These are phyloP conservation scores for Pythium chondricola DNA, from an alignment of 352 stramenopile species.

Conservation along the genomic window DNA sequence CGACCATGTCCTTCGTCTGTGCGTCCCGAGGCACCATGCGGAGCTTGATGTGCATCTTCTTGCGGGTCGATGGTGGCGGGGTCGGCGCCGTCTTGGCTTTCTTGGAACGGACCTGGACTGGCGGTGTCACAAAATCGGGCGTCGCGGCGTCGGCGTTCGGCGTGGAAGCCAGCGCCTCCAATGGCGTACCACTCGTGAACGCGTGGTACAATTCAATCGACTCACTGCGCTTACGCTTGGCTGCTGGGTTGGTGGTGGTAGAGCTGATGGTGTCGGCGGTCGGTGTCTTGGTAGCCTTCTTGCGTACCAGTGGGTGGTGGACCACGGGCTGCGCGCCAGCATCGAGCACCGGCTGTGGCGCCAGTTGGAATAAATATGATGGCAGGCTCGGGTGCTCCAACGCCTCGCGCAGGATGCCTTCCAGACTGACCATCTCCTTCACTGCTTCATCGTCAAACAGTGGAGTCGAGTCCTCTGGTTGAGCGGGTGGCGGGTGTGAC, in stretches of 20 bases:
- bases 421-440: slow-evolving; percentile 11
- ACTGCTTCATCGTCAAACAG: no score
- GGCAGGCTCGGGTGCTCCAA: slow-evolving; percentile 16
- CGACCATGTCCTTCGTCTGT: slow-evolving; percentile 41
- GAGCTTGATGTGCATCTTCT: slow-evolving; percentile 83
- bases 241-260: neutral
- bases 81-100: slow-evolving; percentile 27
- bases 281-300: slow-evolving; percentile 20
- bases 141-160: no score
- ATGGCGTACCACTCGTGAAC: slow-evolving; percentile 12
- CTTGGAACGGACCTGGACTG: slow-evolving; percentile 3
- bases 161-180: slow-evolving; percentile 1
- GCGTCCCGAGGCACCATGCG: slow-evolving; percentile 72
- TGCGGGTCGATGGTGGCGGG: slow-evolving; percentile 40
- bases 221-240: slow-evolving; percentile 11
- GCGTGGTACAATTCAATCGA: slow-evolving; percentile 12
- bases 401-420: slow-evolving; percentile 17
- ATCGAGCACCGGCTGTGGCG: slow-evolving; percentile 6
- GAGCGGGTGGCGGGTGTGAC: neutral
- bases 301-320: slow-evolving; percentile 57
- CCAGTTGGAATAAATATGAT: slow-evolving; percentile 13
- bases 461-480: no score
- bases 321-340: slow-evolving; percentile 18
- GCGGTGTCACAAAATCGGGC: slow-evolving; percentile 10
- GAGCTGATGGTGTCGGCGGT: neutral